Base-by-base conservation (phyloP, 306 rosid genomes). In the Pyrus betulifolia region DNA sequence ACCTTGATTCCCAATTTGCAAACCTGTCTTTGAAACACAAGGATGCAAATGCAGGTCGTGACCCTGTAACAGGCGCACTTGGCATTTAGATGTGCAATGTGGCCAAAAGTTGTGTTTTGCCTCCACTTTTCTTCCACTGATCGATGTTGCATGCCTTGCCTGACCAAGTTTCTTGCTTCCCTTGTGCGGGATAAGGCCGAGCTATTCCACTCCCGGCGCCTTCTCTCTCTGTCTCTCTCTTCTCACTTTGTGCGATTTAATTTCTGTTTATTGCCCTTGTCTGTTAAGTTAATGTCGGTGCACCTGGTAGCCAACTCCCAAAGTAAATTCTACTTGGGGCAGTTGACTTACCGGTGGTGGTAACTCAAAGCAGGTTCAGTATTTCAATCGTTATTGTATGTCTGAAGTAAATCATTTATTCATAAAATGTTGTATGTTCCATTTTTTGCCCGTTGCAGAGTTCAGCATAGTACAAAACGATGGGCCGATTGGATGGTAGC, bases 261-360 rank as follows among this genome's bases (percentile, higher is more conserved):
- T 67, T 75, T 82, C 57, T 73, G 76, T 80, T 81, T 90, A 78
- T 67, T 82, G 74, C 80, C 22, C 80, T 62, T 84, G 72, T 72
- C 66, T 71, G 85, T 83, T 83, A 76, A 85, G 79, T 80, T 82
- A 82, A 80, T 82, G 57, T 77, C 76, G 74, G 82, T 81, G 97
- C 97, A 78, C 98, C 97, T 90, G 97, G 97, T 86, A 82, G 93
- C 89, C 93, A 75, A 85, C 35, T 87, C 87, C 51, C 75, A 87
- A 80, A 84, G 78, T 86, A 67, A 60, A 27, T 72, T 85, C 88
- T 70, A 66, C 88, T 74, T 89, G 78, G 67, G 90, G 81, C 80
- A 71, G 79, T 75, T 83, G 90, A 87, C 96, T 83, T 57, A 79
- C 87, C 96, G 89, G 97, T 84, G 99, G 99, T 95, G 97, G 87